Evolutionary conservation across 148 eudicot genomes (phyloP), one percentile per base, ranked within the genome.

Genomic region (Amaranthus hypochondriacus): DNA sequence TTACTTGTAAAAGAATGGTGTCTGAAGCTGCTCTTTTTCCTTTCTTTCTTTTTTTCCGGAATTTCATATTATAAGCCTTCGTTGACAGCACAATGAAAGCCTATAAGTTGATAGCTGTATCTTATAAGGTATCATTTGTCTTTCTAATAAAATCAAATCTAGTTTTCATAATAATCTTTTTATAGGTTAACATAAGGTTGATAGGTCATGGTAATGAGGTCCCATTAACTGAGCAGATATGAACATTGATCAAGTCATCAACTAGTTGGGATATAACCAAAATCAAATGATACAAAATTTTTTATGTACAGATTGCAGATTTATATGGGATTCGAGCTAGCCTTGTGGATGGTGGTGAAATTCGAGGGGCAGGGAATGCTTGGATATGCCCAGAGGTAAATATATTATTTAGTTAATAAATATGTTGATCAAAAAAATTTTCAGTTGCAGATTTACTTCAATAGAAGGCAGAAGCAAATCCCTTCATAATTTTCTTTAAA

Each of bases 341-440:
- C 80, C 92, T 94, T 71, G 87, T 94, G 80, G 98, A 94, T 81
- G 98, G 98, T 61, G 98, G 98, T 76, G 98, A 94, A 83, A 91
- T 94, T 84, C 97, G 98, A 69, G 98, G 98, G 76, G 98, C 98
- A 48, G 98, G 98, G 76, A 94, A 94, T 78, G 98, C 96, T 54
- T 94, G 98, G 98, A 85, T 94, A 77, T 94, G 98, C 79, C 98
- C 96, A 6, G 98, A 91, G 98, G 98, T 94, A 84, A 73, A 68
- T 70, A 44, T 58, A 48, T 56, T 74, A 62, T 52, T 75, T 48
- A 62, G 43, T 69, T 2, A 39, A 48, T 57, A 39, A 55, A 15
- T 56, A 18, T 69, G 48, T 12, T 75, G 50, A 44, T 59, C 52
- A 53, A 50, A 52, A 4, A 58, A 69, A 62, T 28, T 62, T 56